Percentiles rank a stretch among this genome's conserved stretches.
Evolutionary conservation across 441 rosid species (phyloP).

Genomic region (Populus tomentosa): DNA sequence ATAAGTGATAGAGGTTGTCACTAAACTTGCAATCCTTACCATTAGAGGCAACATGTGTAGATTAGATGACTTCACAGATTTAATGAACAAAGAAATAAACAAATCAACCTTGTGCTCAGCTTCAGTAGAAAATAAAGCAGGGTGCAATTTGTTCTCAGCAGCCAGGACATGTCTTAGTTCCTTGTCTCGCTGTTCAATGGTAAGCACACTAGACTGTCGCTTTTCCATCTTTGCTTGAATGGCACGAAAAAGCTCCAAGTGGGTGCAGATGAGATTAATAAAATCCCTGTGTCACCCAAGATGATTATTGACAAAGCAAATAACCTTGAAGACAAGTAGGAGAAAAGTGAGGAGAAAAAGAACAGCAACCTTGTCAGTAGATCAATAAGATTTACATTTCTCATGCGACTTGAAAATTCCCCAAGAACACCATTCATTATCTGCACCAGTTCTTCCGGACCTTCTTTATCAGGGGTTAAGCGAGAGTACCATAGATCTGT

Average conservation of each 20-base stretch:
- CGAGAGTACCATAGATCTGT: slow-evolving; percentile 92
- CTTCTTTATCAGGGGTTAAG: slow-evolving; percentile 81
- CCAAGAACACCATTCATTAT: slow-evolving; percentile 78
- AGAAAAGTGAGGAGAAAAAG: slow-evolving; percentile 12
- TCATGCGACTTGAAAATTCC: slow-evolving; percentile 73
- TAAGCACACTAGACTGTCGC: slow-evolving; percentile 37
- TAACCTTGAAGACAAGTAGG: not conserved
- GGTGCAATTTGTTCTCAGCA: slow-evolving; percentile 81
- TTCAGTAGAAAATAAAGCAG: slow-evolving; percentile 89
- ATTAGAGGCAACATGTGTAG: not conserved
- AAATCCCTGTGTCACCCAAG: slow-evolving; percentile 69
- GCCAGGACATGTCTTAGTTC: slow-evolving; percentile 69
- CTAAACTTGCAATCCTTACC: not conserved
- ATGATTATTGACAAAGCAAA: slow-evolving; percentile 32
- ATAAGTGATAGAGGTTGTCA: slow-evolving; percentile 20
- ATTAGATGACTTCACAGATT: not conserved
- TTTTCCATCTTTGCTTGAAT: slow-evolving; percentile 69
- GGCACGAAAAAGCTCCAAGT: slow-evolving; percentile 81
- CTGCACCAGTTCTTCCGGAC: slow-evolving; percentile 83
- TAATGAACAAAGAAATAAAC: slow-evolving; percentile 5
- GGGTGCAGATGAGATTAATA: slow-evolving; percentile 62
- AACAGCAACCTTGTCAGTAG: slow-evolving; percentile 69
- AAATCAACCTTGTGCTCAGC: slow-evolving; percentile 89
- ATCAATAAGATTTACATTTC: slow-evolving; percentile 81
- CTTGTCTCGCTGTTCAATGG: slow-evolving; percentile 61